Evolutionary conservation across 202 grass and related monocot genomes (phyloP).

Genomic region (Brachypodium distachyon): DNA sequence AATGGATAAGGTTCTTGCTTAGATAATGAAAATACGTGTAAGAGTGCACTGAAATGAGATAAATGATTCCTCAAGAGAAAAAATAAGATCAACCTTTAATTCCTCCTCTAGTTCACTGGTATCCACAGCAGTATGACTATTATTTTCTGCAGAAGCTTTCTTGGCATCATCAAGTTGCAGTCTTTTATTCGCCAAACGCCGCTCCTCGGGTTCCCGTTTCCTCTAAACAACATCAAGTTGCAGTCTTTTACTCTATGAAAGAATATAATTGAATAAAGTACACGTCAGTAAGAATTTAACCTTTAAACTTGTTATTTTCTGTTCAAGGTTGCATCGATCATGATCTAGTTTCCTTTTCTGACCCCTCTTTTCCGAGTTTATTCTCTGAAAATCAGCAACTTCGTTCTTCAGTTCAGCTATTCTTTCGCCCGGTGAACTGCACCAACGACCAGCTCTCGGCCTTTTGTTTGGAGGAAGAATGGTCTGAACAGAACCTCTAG

Average conservation of each 20-base stretch:
- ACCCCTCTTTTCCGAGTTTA: slow-evolving; percentile 23
- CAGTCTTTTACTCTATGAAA: too few species aligned
- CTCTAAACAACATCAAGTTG: slow-evolving; percentile 36
- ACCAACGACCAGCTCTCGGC: slow-evolving; percentile 49
- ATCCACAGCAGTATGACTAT: slow-evolving; percentile 28
- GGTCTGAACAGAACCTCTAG: slow-evolving; percentile 60
- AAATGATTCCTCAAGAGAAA: not conserved
- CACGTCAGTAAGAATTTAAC: slow-evolving; percentile 21
- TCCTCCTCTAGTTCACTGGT: slow-evolving; percentile 62
- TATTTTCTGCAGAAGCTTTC: slow-evolving; percentile 49
- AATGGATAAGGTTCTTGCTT: slow-evolving; percentile 10
- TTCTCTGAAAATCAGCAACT: slow-evolving; percentile 32
- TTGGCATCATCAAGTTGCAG: slow-evolving; percentile 40
- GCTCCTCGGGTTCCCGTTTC: slow-evolving; percentile 40
- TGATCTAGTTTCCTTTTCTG: slow-evolving; percentile 19
- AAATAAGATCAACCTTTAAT: slow-evolving; percentile 48
- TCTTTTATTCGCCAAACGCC: slow-evolving; percentile 37
- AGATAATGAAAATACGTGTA: not conserved
- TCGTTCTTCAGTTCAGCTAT: slow-evolving; percentile 50
- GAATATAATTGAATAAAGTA: not conserved
- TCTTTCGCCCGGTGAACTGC: slow-evolving; percentile 55
- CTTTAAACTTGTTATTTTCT: slow-evolving; percentile 43
- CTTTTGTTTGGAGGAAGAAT: slow-evolving; percentile 53
- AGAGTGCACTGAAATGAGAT: not conserved
- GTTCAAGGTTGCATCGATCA: slow-evolving; percentile 20